Percentiles rank a stretch among this genome's conserved stretches.
phyloP scores from a whole-genome alignment of 1,284 basidiomycete genomes.

The Cerrena zonata region DNA sequence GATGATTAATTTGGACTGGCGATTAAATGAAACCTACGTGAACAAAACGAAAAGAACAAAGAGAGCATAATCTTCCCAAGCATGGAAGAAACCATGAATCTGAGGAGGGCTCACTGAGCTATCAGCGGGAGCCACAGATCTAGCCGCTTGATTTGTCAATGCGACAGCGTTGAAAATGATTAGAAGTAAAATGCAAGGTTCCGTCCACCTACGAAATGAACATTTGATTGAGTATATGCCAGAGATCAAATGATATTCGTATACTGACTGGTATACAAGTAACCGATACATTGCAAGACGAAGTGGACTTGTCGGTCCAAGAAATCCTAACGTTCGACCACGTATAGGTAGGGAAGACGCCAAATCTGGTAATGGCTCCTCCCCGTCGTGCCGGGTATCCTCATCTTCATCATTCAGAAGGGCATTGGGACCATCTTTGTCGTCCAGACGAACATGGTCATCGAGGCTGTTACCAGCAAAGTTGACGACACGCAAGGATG shows the following conservation, averaged over 20 bases:
- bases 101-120: constrained; percentile 40
- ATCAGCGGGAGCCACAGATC: constrained; percentile 41
- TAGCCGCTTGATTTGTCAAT: constrained; percentile 75
- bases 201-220: constrained; percentile 63
- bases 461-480: constrained; percentile 61
- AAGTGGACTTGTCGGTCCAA: constrained; percentile 65
- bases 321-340: constrained; percentile 74
- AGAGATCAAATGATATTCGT: constrained; percentile 9
- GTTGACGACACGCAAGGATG: constrained; percentile 80
- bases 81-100: constrained; percentile 71
- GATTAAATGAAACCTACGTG: constrained; percentile 54
- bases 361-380: constrained; percentile 40
- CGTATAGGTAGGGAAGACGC: constrained; percentile 52
- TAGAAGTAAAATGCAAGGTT: constrained; percentile 77
- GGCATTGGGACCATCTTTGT: constrained; percentile 38
- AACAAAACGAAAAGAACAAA: constrained; percentile 82
- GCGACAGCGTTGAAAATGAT: constrained; percentile 84
- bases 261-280: constrained; percentile 59
- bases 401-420: constrained; percentile 25
- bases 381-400: constrained; percentile 24
- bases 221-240: constrained; percentile 2
- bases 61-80: constrained; percentile 83
- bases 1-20: not conserved
- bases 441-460: constrained; percentile 50
- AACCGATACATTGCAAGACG: constrained; percentile 62